A percentile compares a stretch with the other conserved stretches of the same genome.
Evolutionary conservation across 345 rosid genomes (phyloP).

Genomic region (Eucalyptus dawsonii): DNA sequence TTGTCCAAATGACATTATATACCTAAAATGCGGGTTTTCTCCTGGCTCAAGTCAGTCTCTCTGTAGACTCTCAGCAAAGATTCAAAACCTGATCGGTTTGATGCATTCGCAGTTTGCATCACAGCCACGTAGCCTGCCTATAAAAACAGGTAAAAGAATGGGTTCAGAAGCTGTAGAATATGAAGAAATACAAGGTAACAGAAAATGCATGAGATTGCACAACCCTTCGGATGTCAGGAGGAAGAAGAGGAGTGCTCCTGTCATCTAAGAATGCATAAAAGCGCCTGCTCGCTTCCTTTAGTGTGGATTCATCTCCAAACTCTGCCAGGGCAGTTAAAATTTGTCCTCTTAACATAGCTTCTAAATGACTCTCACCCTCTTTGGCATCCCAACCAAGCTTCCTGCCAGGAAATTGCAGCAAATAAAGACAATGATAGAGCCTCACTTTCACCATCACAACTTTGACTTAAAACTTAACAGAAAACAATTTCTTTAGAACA

Average conservation of each 20-base stretch:
- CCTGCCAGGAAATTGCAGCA: conserved; percentile 18
- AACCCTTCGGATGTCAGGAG: conserved; percentile 91
- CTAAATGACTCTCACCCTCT: conserved; percentile 81
- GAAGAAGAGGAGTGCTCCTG: conserved; percentile 69
- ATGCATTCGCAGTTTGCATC: conserved; percentile 54
- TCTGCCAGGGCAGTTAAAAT: conserved; percentile 65
- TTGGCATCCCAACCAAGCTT: conserved; percentile 92
- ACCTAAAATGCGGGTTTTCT: conserved; percentile 91
- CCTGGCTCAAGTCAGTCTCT: conserved; percentile 94
- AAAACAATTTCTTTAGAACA: neutral
- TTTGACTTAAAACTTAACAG: neutral
- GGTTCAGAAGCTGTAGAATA: neutral
- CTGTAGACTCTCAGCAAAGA: conserved; percentile 76
- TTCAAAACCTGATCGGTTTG: conserved; percentile 59
- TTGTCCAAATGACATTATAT: neutral
- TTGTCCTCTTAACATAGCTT: conserved; percentile 94
- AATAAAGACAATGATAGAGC: neutral
- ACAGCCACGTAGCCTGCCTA: conserved; percentile 91
- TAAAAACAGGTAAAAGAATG: neutral
- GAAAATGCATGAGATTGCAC: neutral
- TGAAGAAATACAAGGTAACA: neutral
- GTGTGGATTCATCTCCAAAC: conserved; percentile 61
- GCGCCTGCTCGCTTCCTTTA: conserved; percentile 54
- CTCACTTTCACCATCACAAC: neutral
- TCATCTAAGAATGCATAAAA: conserved; percentile 67